Conservation (phyloP, 257 asterid genomes). For the Mentha longifolia region DNA sequence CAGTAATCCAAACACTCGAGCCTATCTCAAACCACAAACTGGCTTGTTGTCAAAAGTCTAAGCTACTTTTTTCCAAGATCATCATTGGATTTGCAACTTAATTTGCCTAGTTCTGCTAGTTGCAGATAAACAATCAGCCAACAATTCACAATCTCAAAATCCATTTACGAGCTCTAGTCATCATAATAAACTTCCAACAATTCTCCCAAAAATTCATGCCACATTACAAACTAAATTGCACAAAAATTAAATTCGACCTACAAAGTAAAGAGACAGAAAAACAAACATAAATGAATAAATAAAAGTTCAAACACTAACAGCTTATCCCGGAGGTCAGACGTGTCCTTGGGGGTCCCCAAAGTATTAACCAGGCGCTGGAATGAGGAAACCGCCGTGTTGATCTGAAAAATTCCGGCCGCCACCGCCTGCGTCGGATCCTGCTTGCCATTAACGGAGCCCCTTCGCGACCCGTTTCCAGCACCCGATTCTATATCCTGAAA, state of each 20-base stretch:
- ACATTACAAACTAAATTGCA: constrained; percentile 19
- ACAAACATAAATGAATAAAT: background rate
- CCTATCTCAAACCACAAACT: no score
- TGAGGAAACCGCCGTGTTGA: constrained; percentile 85
- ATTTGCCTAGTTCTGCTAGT: background rate
- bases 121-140: constrained; percentile 12
- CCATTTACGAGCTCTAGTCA: constrained; percentile 16
- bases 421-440: constrained; percentile 94
- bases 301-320: constrained; percentile 53
- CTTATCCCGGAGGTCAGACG: constrained; percentile 93
- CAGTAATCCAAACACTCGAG: no score
- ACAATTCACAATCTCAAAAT: constrained; percentile 16
- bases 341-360: constrained; percentile 94
- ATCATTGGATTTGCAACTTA: constrained; percentile 1
- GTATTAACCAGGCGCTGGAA: constrained; percentile 94
- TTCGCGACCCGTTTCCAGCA: constrained; percentile 56
- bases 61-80: background rate
- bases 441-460: constrained; percentile 64
- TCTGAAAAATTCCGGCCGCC: constrained; percentile 89
- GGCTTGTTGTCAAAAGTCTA: background rate
- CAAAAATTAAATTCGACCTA: constrained; percentile 17
- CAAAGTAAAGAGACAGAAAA: background rate
- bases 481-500: constrained; percentile 97
- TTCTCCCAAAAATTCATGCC: constrained; percentile 1
- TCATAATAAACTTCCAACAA: constrained; percentile 3